These are phyloP conservation scores for Pseudognaphalium luteoalbum DNA, from an alignment of 129 eudicot species.

Conservation along the genomic window DNA sequence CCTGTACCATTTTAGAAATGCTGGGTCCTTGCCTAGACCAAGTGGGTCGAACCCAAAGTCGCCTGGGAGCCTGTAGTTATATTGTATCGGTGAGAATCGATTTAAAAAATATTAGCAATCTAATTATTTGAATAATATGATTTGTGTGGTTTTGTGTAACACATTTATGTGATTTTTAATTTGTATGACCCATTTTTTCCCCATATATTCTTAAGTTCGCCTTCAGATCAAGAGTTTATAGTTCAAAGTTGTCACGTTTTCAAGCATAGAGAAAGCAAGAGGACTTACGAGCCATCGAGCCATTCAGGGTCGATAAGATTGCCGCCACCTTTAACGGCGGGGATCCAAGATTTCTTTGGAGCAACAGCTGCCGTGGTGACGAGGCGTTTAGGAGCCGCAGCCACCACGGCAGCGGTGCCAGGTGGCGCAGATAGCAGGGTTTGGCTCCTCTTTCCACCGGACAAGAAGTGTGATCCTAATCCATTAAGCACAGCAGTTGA, in stretches of 20 bases:
- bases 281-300: conserved; percentile 98
- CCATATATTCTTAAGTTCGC: not conserved
- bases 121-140: not conserved
- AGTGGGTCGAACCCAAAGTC: conserved; percentile 96
- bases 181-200: not conserved
- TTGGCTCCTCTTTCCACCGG: conserved; percentile 63
- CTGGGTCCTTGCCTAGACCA: conserved; percentile 97
- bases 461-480: conserved; percentile 70
- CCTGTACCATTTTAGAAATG: conserved; percentile 93
- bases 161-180: not conserved
- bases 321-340: conserved; percentile 87
- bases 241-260: not conserved
- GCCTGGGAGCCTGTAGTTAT: conserved; percentile 75
- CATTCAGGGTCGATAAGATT: conserved; percentile 84
- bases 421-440: conserved; percentile 45
- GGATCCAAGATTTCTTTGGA: conserved; percentile 94
- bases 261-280: not conserved
- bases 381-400: conserved; percentile 52
- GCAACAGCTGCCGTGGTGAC: conserved; percentile 63
- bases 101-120: not conserved
- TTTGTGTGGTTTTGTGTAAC: too few species aligned
- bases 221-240: not conserved
- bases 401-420: conserved; percentile 28
- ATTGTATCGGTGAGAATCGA: not conserved
- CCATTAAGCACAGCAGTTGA: conserved; percentile 82